Evolutionary conservation across 75 land plant species (phyloP), one percentile per base, ranked within the genome.

Genomic region (Cupressus sempervirens): DNA sequence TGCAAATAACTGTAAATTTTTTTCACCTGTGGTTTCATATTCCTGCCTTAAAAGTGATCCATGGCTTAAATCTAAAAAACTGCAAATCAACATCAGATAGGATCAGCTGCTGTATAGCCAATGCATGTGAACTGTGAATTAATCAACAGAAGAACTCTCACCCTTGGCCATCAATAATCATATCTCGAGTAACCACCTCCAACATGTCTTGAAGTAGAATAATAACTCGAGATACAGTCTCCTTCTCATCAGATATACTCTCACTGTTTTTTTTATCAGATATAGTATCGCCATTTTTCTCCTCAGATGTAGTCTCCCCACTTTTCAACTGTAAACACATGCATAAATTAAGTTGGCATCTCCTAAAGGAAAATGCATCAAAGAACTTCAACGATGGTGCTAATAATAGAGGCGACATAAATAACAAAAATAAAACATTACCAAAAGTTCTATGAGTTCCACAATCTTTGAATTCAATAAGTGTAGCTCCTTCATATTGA

Each of bases 191-290:
- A 10, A 93, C 92, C 62, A 92, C 94, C 83, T 97, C 98, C 82
- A 93, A 85, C 96, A 97, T 97, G 88, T 96, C 98, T 85, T 97
- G 99, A 68, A 97, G 93, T 26, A 92, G 84, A 84, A 96, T 45
- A 11, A 94, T 92, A 84, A 93, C 99, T 23, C n/a, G 67, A 62
- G 67, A 62, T 20, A 16, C 0, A 48, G 87, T 89, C 68, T 89
- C 83, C 40, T 76, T 70, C 80, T 92, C 91, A 68, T 90, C 85
- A 81, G 54, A n/a, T 18, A 32, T 0, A 45, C 88, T 90, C 73
- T 89, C 87, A n/a, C 83, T 82, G 3, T 12, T 50, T 12, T 50
- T 50, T 15, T 12, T 15, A 13, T 50, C 15, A 50, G 14, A 50
- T 50, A 12, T 1, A 0, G 14, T 50, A 14, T 50, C 12, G 13